A percentile compares a stretch with the other conserved stretches of the same genome.
phyloP scores from a whole-genome alignment of 352 stramenopile genomes.

The Pythium coloratum region DNA sequence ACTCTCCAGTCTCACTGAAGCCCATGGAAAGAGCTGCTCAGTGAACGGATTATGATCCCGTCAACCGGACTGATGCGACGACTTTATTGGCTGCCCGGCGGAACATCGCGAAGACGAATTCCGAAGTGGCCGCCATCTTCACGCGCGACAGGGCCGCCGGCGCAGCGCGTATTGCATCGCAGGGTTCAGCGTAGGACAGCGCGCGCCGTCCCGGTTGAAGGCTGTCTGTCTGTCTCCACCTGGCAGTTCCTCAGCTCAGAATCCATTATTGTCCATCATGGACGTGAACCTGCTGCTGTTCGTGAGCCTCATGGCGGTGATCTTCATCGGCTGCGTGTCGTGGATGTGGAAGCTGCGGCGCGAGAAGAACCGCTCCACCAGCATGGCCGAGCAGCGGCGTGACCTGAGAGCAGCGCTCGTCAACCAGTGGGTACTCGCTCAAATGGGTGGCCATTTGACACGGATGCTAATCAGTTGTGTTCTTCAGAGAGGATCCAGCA shows the following conservation, averaged over 20 bases:
- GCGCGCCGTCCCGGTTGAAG: background rate
- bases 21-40: background rate
- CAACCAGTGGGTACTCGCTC: constrained; percentile 22
- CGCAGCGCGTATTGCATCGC: background rate
- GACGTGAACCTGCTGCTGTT: constrained; percentile 36
- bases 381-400: constrained; percentile 11
- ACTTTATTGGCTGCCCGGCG: background rate
- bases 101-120: background rate
- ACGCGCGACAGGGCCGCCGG: background rate
- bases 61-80: background rate
- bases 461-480: background rate
- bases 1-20: background rate
- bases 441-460: background rate
- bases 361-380: constrained; percentile 10
- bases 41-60: background rate
- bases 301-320: constrained; percentile 33
- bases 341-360: constrained; percentile 35
- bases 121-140: background rate
- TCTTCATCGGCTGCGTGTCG: constrained; percentile 35
- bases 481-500: constrained; percentile 16
- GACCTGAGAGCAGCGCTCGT: constrained; percentile 36
- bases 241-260: background rate
- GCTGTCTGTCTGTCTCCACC: background rate
- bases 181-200: background rate
- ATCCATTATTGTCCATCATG: constrained; percentile 5